Percentiles rank a stretch among this genome's conserved stretches.
These are phyloP conservation scores for Xylogone sp. DNA, from an alignment of 2,329 filamentous ascomycete genomes.

Conservation along the genomic window DNA sequence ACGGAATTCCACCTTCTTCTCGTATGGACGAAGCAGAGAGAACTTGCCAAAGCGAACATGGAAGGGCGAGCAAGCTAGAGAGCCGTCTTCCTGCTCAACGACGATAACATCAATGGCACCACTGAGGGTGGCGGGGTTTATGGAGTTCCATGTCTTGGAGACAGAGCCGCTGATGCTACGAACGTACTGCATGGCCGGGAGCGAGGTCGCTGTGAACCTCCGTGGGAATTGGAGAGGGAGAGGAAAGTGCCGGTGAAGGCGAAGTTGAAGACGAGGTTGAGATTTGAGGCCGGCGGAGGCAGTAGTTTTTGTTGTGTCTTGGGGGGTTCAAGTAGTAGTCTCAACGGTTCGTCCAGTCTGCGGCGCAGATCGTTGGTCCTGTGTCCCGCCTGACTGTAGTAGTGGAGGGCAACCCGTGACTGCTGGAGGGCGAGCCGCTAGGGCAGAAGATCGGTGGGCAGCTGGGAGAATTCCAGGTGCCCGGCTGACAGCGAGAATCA, in stretches of 20 bases:
- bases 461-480: too few relatives aligned
- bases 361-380: too few relatives aligned
- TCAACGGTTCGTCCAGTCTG: too few relatives aligned
- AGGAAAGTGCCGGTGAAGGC: not conserved
- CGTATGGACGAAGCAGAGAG: conserved; percentile 86
- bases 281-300: too few relatives aligned
- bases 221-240: too few relatives aligned
- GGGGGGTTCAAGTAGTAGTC: too few relatives aligned
- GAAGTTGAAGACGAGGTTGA: not conserved
- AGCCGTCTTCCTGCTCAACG: conserved; percentile 91
- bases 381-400: too few relatives aligned
- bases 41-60: conserved; percentile 99
- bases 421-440: too few relatives aligned
- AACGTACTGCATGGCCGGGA: conserved; percentile 86
- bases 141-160: conserved; percentile 98
- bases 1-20: conserved; percentile 98
- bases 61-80: conserved; percentile 88
- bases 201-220: not conserved
- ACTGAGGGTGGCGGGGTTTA: conserved; percentile 95
- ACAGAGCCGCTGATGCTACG: conserved; percentile 92
- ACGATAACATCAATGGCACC: conserved; percentile 99
- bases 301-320: not conserved
- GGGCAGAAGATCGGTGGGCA: too few relatives aligned
- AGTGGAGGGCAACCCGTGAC: too few relatives aligned
- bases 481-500: too few relatives aligned